Base-by-base conservation (phyloP, 192 early-diverging fungal genomes). In the Coemansia sp. region DNA sequence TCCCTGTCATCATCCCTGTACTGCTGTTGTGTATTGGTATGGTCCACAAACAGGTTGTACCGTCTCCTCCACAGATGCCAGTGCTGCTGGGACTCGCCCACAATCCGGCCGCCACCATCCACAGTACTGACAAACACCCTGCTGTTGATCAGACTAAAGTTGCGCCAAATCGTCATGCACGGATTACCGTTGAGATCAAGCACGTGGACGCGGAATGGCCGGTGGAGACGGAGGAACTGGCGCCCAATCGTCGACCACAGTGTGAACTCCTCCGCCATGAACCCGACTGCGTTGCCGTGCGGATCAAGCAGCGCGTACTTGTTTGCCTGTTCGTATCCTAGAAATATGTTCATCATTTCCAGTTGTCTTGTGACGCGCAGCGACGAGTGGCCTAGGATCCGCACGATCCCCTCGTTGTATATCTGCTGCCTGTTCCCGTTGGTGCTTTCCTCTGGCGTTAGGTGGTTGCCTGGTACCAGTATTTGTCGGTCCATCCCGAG, bases 251-350 rank as follows among this genome's bases (percentile, higher is more conserved):
- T 77, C 22, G 84, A 84, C 4, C 81, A 60, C n/a, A 93, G 76
- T 0, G 86, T 78, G 15, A 90, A 88, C 26, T 94, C 85, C 70
- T 97, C 95, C 5, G 87, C 88, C 82, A 97, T 92, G 59, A 87
- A 93, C 18, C 93, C 93, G 12, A 92, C 87, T n/a, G 85, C 67
- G 32, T 78, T 77, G 40, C 90, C 90, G 18, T 73, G 41, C 0
- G 86, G 77, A 71, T 90, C 88, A 61, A 89, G 85, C 60, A 96
- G 87, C 11, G 90, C 84, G 66, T 96, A 94, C 60, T 88, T 89
- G 85, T 96, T 96, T 11, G 91, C 94, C 68, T 96, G 91, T 71
- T 96, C 92, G 65, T 88, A 94, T 12, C 90, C 90, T 67, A 77
- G 37, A 46, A 80, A 60, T 8, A 90, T 80, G 67, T 94, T 96